phyloP scores from a whole-genome alignment of 2,329 filamentous ascomycete species.

The Aphanocladium album region DNA sequence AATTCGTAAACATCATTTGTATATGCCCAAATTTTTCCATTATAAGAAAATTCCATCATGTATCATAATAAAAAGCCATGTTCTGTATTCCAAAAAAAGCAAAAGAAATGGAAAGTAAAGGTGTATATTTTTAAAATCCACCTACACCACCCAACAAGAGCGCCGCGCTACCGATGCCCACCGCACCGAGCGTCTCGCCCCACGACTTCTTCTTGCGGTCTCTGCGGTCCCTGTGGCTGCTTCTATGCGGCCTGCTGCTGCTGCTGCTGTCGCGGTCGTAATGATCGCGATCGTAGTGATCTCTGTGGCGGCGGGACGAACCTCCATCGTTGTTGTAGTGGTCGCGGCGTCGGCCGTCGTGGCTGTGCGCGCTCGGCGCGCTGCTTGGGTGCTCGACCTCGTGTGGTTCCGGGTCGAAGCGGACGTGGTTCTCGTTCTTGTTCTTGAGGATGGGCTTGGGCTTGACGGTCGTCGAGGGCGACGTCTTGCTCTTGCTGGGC shows the following conservation, averaged over 20 bases:
- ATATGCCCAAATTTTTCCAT: too few relatives aligned
- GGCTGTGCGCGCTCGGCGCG: slow-evolving; percentile 24
- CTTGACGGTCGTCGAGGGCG: slow-evolving; percentile 30
- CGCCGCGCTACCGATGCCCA: slow-evolving; percentile 56
- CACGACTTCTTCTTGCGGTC: slow-evolving; percentile 40
- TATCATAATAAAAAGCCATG: not conserved
- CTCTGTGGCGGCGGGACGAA: slow-evolving; percentile 17
- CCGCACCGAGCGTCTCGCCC: slow-evolving; percentile 52
- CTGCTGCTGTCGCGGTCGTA: slow-evolving; percentile 25
- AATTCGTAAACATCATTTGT: too few relatives aligned
- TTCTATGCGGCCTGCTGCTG: slow-evolving; percentile 38
- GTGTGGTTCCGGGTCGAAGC: slow-evolving; percentile 45
- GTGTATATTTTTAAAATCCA: slow-evolving; percentile 19
- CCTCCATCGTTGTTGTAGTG: slow-evolving; percentile 24
- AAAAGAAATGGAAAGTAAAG: not conserved
- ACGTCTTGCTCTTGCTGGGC: slow-evolving; percentile 29
- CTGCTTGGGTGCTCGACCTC: slow-evolving; percentile 34
- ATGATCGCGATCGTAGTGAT: slow-evolving; percentile 18
- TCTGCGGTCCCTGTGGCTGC: slow-evolving; percentile 20
- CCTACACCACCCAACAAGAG: slow-evolving; percentile 49
- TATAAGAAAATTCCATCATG: too few relatives aligned
- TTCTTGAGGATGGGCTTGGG: slow-evolving; percentile 61
- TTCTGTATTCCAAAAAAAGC: slow-evolving; percentile 4
- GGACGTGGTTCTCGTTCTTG: slow-evolving; percentile 52
- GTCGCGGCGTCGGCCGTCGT: slow-evolving; percentile 25